Base-by-base conservation (phyloP, 2,329 filamentous ascomycete genomes). In the Raffaelea deltoideospora region DNA sequence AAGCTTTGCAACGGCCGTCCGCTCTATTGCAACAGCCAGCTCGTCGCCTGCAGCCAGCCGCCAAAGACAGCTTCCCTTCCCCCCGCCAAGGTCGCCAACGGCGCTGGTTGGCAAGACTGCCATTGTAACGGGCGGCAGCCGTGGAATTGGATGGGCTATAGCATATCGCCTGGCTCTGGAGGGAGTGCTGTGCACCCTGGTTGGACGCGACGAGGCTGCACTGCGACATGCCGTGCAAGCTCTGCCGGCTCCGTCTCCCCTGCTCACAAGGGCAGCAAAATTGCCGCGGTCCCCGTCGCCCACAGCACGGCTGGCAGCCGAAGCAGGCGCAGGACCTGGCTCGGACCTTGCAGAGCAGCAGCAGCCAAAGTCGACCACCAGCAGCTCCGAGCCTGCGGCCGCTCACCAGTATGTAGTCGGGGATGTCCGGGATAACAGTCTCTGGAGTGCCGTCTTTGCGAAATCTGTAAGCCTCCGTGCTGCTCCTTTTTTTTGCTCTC, bases 111-210 rank as follows among this genome's bases (percentile, higher is more conserved):
- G 65, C 39, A 67, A 67, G 43, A 63, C 60, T 41, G 68, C 63
- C 52, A 61, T 81, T 50, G 63, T 86, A 35, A 80, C 79, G 3
- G 81, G 81, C 33, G 79, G 69, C 17, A 79, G 76, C 31, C 73
- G 77, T 17, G 73, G 76, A 37, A 84, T 86, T 46, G 81, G 81
- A 31, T 61, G 65, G 30, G 70, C 72, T 35, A 79, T 86, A 37
- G 79, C 79, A 10, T 54, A 60, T 27, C 63, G 69, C n/a, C 80
- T 86, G 49, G 71, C 79, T 17, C 50, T 52, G 36, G 65, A 76
- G 40, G 79, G 76, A 23, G 76, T 68, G 28, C 54, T 57, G 20
- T 67, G 71, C 43, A 67, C 76, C 14, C 62, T 85, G 10, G 62
- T 82, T 17, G 75, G 74, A 31, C 69, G 78, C 42, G 64, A 65